phyloP scores from a whole-genome alignment of 768 basidiomycete species.

The Amanita exitialis region DNA sequence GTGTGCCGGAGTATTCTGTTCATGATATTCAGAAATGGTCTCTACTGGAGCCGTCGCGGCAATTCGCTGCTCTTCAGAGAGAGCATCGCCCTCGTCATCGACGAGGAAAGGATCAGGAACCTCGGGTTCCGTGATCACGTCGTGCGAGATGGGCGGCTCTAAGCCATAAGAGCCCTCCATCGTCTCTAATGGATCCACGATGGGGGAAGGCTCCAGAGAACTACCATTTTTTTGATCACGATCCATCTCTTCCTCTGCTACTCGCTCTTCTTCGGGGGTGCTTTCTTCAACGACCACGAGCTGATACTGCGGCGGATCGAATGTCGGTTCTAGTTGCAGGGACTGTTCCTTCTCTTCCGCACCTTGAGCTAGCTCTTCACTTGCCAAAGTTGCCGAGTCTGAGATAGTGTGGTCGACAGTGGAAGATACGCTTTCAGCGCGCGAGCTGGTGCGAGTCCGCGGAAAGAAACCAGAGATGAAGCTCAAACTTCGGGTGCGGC shows the following conservation, averaged over 20 bases:
- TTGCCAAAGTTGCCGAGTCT: slow-evolving; percentile 3
- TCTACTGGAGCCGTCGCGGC: slow-evolving; percentile 13
- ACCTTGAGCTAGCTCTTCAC: slow-evolving; percentile 1
- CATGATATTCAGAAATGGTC: slow-evolving; percentile 19
- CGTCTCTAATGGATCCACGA: neutral
- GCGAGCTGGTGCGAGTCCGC: slow-evolving; percentile 5
- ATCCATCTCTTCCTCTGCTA: neutral
- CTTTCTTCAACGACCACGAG: slow-evolving; percentile 4
- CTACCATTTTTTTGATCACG: neutral
- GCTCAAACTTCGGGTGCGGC: slow-evolving; percentile 2
- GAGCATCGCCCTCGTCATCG: slow-evolving; percentile 40
- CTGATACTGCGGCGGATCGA: neutral
- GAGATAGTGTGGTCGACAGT: slow-evolving; percentile 1
- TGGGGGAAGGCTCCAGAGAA: neutral
- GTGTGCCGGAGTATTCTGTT: slow-evolving; percentile 24
- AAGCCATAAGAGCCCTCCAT: neutral
- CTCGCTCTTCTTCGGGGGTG: slow-evolving; percentile 3
- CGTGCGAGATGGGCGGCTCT: neutral
- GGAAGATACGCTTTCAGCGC: neutral
- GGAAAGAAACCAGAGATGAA: slow-evolving; percentile 3
- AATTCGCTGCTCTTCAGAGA: slow-evolving; percentile 28
- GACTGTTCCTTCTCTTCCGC: neutral
- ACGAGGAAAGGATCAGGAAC: slow-evolving; percentile 54
- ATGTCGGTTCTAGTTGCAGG: neutral
- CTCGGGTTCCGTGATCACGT: slow-evolving; percentile 26